Conservation (phyloP, 2,329 filamentous ascomycete species). For the Aureobasidium musti region DNA sequence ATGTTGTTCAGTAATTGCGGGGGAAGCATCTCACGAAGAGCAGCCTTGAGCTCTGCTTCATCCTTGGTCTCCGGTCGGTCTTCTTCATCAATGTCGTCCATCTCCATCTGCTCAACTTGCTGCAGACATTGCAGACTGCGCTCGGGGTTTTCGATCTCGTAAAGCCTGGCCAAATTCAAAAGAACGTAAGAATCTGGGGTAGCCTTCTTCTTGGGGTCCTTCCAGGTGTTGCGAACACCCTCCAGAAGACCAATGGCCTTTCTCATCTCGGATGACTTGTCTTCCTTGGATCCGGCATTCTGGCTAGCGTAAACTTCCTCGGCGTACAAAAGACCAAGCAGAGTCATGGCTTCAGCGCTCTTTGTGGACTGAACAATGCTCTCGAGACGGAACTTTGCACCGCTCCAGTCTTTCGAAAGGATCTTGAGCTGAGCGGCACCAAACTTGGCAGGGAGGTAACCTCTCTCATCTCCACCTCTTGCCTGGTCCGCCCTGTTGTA, state of each 20-base stretch:
- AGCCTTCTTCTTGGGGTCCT: constrained; percentile 83
- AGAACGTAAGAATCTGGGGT: constrained; percentile 82
- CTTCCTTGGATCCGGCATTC: constrained; percentile 71
- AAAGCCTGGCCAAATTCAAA: constrained; percentile 86
- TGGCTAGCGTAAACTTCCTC: constrained; percentile 89
- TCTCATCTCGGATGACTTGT: constrained; percentile 80
- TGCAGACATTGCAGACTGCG: constrained; percentile 89
- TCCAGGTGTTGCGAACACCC: constrained; percentile 83
- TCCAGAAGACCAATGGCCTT: constrained; percentile 87
- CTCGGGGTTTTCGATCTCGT: constrained; percentile 81
- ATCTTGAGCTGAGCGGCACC: constrained; percentile 88
- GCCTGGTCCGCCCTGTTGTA: constrained; percentile 91
- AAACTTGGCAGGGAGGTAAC: constrained; percentile 92
- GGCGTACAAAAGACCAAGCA: constrained; percentile 88
- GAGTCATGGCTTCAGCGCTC: constrained; percentile 82
- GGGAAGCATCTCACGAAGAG: constrained; percentile 74
- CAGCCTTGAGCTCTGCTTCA: constrained; percentile 45
- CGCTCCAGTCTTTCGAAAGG: constrained; percentile 78
- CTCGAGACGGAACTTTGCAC: constrained; percentile 89
- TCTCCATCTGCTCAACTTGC: constrained; percentile 87
- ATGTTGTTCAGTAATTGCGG: constrained; percentile 97
- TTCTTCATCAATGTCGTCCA: constrained; percentile 72
- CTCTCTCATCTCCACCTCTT: constrained; percentile 84
- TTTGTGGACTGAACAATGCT: constrained; percentile 89
- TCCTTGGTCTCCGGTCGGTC: constrained; percentile 58